These are phyloP conservation scores for Beta corolliflora DNA, from an alignment of 179 eudicot genomes.

Conservation along the genomic window DNA sequence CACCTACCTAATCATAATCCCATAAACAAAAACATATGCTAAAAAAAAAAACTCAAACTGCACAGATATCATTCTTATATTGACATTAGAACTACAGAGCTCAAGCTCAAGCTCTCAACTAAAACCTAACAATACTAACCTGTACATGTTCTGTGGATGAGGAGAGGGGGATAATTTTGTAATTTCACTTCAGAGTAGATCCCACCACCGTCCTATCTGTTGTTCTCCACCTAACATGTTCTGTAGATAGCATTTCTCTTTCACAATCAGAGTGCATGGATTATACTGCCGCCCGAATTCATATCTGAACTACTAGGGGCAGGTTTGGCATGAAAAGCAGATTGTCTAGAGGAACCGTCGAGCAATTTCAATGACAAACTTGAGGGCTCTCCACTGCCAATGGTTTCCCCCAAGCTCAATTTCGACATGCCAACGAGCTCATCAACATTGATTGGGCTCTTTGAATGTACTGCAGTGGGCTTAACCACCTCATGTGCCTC, in stretches of 20 bases:
- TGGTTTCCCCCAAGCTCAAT: slow-evolving; percentile 68
- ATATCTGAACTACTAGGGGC: slow-evolving; percentile 45
- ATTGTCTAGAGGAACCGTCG: slow-evolving; percentile 61
- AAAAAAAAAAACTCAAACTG: slow-evolving; percentile 25
- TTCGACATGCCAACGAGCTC: slow-evolving; percentile 92
- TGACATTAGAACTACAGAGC: slow-evolving; percentile 33
- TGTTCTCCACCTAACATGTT: too few relatives aligned
- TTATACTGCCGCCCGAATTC: slow-evolving; percentile 47
- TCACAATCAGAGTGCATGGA: slow-evolving; percentile 56
- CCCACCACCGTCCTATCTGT: too few relatives aligned
- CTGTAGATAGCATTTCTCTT: too few relatives aligned
- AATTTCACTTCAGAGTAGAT: too few relatives aligned
- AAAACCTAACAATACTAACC: slow-evolving; percentile 20
- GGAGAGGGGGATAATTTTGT: too few relatives aligned
- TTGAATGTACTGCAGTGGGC: slow-evolving; percentile 86
- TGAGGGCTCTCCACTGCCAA: slow-evolving; percentile 54
- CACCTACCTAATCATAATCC: slow-evolving; percentile 14
- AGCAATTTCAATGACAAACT: slow-evolving; percentile 58
- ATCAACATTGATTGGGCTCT: slow-evolving; percentile 81
- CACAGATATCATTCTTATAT: slow-evolving; percentile 41
- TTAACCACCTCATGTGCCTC: slow-evolving; percentile 76
- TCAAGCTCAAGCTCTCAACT: slow-evolving; percentile 13
- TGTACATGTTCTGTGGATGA: background rate
- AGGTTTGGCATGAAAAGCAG: slow-evolving; percentile 69
- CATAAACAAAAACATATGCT: slow-evolving; percentile 15